Evolutionary conservation across 306 rosid genomes (phyloP).

Genomic region (Senna siamea): DNA sequence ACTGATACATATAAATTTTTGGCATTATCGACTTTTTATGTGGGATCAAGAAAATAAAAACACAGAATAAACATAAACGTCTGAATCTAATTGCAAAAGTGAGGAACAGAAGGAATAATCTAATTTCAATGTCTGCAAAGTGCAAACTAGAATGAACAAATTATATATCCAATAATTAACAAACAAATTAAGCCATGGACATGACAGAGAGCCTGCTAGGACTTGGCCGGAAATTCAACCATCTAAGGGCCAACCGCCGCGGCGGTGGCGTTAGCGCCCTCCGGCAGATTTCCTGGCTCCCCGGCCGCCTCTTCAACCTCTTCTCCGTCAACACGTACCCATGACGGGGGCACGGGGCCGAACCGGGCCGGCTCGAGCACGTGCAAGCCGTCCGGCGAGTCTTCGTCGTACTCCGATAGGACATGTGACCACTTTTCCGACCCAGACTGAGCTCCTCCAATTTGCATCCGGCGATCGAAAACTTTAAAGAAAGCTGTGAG

Average conservation of each 20-base stretch:
- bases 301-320: constrained; percentile 34
- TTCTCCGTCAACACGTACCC: constrained; percentile 39
- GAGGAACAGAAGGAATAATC: background rate
- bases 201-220: constrained; percentile 72
- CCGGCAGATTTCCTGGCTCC: constrained; percentile 49
- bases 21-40: too few species aligned
- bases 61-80: too few species aligned
- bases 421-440: background rate
- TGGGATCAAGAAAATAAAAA: too few species aligned
- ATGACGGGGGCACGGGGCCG: constrained; percentile 38
- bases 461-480: background rate
- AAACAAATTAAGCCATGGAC: constrained; percentile 49
- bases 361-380: constrained; percentile 40
- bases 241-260: constrained; percentile 51
- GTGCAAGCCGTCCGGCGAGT: constrained; percentile 25
- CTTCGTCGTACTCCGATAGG: background rate
- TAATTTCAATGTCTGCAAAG: background rate
- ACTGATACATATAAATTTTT: too few species aligned
- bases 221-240: constrained; percentile 63
- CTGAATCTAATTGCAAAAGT: too few species aligned
- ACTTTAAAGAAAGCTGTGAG: constrained; percentile 11
- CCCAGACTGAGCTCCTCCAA: background rate
- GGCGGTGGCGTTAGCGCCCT: constrained; percentile 53
- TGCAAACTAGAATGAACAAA: background rate
- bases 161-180: background rate